Percentiles rank a stretch among this genome's conserved stretches.
These are phyloP conservation scores for Helianthus tuberosus DNA, from an alignment of 129 eudicot species.

Conservation along the genomic window DNA sequence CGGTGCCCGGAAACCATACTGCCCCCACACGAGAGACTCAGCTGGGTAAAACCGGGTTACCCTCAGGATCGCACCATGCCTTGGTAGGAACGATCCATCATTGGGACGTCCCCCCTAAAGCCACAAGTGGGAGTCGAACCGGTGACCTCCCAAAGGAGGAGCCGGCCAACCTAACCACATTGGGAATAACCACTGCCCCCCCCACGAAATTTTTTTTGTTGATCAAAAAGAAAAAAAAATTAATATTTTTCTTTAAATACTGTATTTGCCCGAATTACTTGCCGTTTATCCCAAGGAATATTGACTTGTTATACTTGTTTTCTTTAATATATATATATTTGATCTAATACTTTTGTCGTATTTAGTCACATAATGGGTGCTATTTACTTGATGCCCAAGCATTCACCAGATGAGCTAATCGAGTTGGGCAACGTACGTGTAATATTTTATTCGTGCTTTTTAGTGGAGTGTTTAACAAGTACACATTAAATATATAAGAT, in stretches of 20 bases:
- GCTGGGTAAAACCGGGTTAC: too few species aligned
- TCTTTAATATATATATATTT: not conserved
- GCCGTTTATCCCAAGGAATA: not conserved
- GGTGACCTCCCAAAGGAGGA: too few species aligned
- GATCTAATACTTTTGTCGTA: too few species aligned
- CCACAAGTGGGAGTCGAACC: too few species aligned
- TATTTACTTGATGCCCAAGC: constrained; percentile 8
- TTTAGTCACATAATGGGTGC: not conserved
- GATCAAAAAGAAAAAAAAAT: not conserved
- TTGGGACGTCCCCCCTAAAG: too few species aligned
- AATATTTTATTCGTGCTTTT: not conserved
- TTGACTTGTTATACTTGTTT: not conserved
- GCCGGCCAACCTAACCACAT: too few species aligned
- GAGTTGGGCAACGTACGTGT: not conserved
- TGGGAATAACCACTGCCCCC: too few species aligned
- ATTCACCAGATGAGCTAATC: not conserved
- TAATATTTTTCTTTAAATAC: not conserved
- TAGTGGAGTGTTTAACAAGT: constrained; percentile 5
- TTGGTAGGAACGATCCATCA: too few species aligned
- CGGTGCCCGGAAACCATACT: too few species aligned
- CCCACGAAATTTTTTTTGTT: too few species aligned
- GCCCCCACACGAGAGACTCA: too few species aligned
- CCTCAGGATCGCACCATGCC: too few species aligned
- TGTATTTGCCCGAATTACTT: not conserved
- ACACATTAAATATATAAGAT: not conserved